Conservation (phyloP, 768 basidiomycete genomes). For the Serendipita vermifera region DNA sequence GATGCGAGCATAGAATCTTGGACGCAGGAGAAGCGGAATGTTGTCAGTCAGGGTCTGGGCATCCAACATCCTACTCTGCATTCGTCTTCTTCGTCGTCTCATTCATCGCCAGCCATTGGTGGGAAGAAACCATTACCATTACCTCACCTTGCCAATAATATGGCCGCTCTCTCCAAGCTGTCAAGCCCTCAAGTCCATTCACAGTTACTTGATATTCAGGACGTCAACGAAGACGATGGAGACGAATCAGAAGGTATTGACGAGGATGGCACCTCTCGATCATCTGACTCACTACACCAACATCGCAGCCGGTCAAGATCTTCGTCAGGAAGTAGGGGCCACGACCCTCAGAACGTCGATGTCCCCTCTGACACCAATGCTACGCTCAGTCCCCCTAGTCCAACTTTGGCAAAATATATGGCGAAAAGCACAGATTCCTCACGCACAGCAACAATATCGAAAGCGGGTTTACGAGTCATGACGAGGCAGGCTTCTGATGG, state of each 20-base stretch:
- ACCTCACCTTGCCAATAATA: not conserved
- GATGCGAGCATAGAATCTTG: not conserved
- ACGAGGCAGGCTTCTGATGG: conserved; percentile 2
- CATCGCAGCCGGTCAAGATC: too few species aligned
- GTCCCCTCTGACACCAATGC: not conserved
- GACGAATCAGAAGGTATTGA: conserved; percentile 3
- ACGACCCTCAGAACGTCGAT: not conserved
- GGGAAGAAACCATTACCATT: not conserved
- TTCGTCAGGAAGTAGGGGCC: too few species aligned
- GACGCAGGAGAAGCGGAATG: not conserved
- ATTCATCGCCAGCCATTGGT: not conserved
- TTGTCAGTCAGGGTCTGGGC: not conserved
- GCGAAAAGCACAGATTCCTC: conserved; percentile 6
- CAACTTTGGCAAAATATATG: conserved; percentile 3
- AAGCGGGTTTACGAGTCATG: not conserved
- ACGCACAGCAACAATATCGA: not conserved
- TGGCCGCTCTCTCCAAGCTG: not conserved
- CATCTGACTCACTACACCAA: not conserved
- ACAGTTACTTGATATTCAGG: conserved; percentile 4
- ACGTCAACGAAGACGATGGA: not conserved
- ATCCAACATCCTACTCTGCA: conserved; percentile 4
- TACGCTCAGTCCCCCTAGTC: not conserved
- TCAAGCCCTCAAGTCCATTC: not conserved
- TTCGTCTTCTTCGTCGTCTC: conserved; percentile 5
- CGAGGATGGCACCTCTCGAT: not conserved